Evolutionary conservation across 2,329 filamentous ascomycete genomes (phyloP), one percentile per base, ranked within the genome.

Genomic region (Huntiella bhutanensis): DNA sequence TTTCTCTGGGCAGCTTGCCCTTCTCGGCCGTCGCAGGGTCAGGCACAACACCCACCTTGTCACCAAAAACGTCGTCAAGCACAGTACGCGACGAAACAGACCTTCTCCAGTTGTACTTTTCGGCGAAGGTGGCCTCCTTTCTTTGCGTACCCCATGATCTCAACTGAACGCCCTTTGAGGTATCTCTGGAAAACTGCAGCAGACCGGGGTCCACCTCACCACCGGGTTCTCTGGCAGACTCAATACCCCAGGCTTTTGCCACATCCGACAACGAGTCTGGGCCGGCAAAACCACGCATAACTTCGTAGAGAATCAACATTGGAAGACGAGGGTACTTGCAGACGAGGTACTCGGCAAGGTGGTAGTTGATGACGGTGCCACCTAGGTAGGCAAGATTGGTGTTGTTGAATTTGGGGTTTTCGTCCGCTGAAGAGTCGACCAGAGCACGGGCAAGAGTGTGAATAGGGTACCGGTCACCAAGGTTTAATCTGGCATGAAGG

Each of bases 311-410:
- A 48, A 98, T 80, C n/a, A 73, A 64, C 71, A 91, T 82, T 46
- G 91, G 91, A 46, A 98, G 71, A 43, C 91, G 85, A 11, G 91
- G 91, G 63, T 87, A 96, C 57, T 78, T 82, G 66, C 80, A 85
- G 54, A 95, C 66, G 53, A 98, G 73, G 64, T 80, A 80, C 69
- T 98, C 91, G 56, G 82, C 75, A 51, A 83, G 80, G 61, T 95
- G 87, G 66, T 91, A 92, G 60, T 80, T 78, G 55, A 96, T 74
- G 53, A 98, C 71, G 54, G 87, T 78, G 56, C 77, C 71, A 52
- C 91, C 91, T 19, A 96, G 70, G 53, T 80, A 77, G 45, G 85
- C 75, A 48, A 98, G 73, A 53, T 83, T 80, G 55, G 73, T 68
- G 62, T 98, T 98, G 69, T 96, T 98, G 70, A 91, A 93, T 55